phyloP scores from a whole-genome alignment of 106 monocot genomes.

The Agapanthus africanus region DNA sequence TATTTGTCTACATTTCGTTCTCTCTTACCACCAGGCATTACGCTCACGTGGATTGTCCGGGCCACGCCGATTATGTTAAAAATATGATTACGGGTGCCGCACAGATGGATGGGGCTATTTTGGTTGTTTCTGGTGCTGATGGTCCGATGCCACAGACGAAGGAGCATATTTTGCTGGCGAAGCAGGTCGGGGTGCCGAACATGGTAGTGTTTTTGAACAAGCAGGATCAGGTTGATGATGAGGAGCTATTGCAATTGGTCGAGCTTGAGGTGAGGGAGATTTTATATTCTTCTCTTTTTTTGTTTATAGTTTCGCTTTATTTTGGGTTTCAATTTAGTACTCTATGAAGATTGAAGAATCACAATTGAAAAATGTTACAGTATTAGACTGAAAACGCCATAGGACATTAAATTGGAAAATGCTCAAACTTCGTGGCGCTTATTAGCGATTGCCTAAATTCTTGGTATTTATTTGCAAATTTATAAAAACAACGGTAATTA shows the following conservation, averaged over 20 bases:
- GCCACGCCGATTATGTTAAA: constrained; percentile 75
- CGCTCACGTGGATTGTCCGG: constrained; percentile 77
- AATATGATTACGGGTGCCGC: constrained; percentile 82
- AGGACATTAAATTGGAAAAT: too few species aligned
- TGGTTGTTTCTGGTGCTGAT: constrained; percentile 66
- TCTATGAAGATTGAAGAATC: too few species aligned
- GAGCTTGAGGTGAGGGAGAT: constrained; percentile 92
- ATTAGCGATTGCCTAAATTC: too few species aligned
- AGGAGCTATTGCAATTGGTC: constrained; percentile 76
- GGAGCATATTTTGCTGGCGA: constrained; percentile 71
- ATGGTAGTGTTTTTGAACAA: constrained; percentile 97
- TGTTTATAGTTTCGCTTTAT: too few species aligned
- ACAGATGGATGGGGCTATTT: constrained; percentile 78
- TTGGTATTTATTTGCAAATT: too few species aligned
- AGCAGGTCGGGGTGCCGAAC: constrained; percentile 81
- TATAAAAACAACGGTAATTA: too few species aligned
- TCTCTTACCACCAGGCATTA: constrained; percentile 68
- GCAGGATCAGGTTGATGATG: constrained; percentile 87
- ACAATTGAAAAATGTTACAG: too few species aligned
- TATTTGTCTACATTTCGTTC: too few species aligned
- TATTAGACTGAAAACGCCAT: too few species aligned
- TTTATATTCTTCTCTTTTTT: too few species aligned
- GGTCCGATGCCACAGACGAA: constrained; percentile 86
- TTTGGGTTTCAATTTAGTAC: too few species aligned
- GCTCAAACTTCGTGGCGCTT: too few species aligned